phyloP scores from a whole-genome alignment of 495 filamentous ascomycete species.

The Pseudoneurospora amorphoporcata region DNA sequence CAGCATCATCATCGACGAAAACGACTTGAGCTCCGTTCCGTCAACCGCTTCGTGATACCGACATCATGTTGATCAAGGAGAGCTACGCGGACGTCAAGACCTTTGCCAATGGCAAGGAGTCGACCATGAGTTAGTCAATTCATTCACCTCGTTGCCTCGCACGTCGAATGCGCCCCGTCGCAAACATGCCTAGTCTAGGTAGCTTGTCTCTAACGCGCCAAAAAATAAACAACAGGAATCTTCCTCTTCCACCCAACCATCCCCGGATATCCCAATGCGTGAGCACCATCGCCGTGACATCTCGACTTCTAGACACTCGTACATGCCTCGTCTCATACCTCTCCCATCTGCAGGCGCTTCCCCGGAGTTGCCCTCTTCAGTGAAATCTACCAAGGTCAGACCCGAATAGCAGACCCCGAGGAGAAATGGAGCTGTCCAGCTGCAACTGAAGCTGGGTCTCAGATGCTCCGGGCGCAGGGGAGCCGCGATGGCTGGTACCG shows the following conservation, averaged over 20 bases:
- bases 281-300: conserved; percentile 15
- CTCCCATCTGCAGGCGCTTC: conserved; percentile 45
- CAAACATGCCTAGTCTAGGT: neutral
- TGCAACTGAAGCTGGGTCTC: neutral
- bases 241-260: conserved; percentile 84
- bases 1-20: neutral
- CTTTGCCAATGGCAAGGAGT: conserved; percentile 34
- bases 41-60: neutral
- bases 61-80: conserved; percentile 36
- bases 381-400: conserved; percentile 88
- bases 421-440: neutral
- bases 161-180: neutral
- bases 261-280: conserved; percentile 73
- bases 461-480: neutral
- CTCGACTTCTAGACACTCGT: neutral
- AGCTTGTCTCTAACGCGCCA: neutral
- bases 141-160: neutral
- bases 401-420: neutral
- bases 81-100: conserved; percentile 32
- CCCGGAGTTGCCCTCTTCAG: conserved; percentile 86
- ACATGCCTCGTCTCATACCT: conserved; percentile 12
- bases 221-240: conserved; percentile 46
- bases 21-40: neutral
- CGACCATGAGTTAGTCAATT: conserved; percentile 31
- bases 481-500: neutral